Evolutionary conservation across 768 basidiomycete genomes (phyloP).

Genomic region (Lactarius tabidus): DNA sequence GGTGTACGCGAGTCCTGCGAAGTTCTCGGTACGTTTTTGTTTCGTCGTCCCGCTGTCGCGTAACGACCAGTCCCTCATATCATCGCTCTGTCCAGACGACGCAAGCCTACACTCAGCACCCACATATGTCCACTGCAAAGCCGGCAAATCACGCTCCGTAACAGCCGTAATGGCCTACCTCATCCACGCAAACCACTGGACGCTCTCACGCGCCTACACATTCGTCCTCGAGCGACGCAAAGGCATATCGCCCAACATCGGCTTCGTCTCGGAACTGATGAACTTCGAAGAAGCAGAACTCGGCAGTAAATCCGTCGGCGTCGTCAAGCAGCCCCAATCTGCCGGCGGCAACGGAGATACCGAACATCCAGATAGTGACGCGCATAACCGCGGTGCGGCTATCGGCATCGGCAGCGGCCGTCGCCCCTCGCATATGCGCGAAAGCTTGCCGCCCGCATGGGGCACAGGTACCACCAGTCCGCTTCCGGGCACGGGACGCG

Average conservation of each 20-base stretch:
- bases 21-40: conserved; percentile 80
- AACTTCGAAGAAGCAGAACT: conserved; percentile 90
- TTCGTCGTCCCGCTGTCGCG: background rate
- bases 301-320: conserved; percentile 69
- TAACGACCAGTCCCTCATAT: background rate
- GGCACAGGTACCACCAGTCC: conserved; percentile 27
- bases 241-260: conserved; percentile 95
- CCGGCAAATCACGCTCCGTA: conserved; percentile 92
- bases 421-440: conserved; percentile 62
- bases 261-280: conserved; percentile 97
- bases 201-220: conserved; percentile 82
- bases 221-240: conserved; percentile 91
- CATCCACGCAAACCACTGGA: conserved; percentile 97
- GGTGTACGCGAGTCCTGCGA: conserved; percentile 84
- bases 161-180: conserved; percentile 97
- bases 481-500: conserved; percentile 26
- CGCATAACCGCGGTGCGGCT: conserved; percentile 29
- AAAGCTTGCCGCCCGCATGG: conserved; percentile 65
- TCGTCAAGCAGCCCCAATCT: conserved; percentile 43
- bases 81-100: conserved; percentile 56
- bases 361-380: conserved; percentile 33
- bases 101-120: conserved; percentile 84
- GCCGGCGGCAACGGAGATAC: conserved; percentile 32
- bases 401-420: conserved; percentile 44
- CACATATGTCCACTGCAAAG: conserved; percentile 95